These are phyloP conservation scores for Aspergillus candidus DNA, from an alignment of 2,329 filamentous ascomycete genomes.

Conservation along the genomic window DNA sequence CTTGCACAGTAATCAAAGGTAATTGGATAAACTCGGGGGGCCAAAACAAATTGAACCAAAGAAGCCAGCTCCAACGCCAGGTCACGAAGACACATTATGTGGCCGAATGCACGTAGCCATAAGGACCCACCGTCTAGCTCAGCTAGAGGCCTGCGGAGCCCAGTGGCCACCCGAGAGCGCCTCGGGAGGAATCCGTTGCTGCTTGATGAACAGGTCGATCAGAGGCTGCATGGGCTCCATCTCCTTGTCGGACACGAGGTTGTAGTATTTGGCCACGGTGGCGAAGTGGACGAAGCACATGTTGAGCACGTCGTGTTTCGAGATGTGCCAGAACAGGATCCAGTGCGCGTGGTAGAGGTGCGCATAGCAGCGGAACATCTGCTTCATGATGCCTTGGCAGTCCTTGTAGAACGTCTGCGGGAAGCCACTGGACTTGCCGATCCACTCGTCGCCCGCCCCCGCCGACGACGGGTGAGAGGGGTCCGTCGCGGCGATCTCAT, in stretches of 20 bases:
- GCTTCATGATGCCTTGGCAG: conserved; percentile 89
- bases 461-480: conserved; percentile 52
- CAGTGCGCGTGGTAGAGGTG: conserved; percentile 98
- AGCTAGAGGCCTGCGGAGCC: conserved; percentile 33
- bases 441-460: conserved; percentile 63
- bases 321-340: conserved; percentile 77
- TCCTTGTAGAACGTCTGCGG: conserved; percentile 83
- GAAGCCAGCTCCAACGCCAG: conserved; percentile 29
- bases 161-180: conserved; percentile 39
- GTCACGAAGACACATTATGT: conserved; percentile 25
- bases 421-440: conserved; percentile 89
- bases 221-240: conserved; percentile 93
- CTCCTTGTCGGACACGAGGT: conserved; percentile 81
- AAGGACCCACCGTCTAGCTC: conserved; percentile 14
- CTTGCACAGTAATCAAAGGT: conserved; percentile 11
- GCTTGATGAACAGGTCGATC: conserved; percentile 84
- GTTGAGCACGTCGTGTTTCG: conserved; percentile 65
- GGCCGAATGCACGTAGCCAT: conserved; percentile 9
- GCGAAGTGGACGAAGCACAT: conserved; percentile 84
- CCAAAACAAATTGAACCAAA: conserved; percentile 16
- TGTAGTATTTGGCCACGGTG: conserved; percentile 70
- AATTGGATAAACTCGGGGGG: conserved; percentile 5
- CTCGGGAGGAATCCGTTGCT: conserved; percentile 77
- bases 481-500: conserved; percentile 47
- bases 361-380: conserved; percentile 98